A percentile compares a stretch with the other conserved stretches of the same genome.
phyloP scores from a whole-genome alignment of 805 yeast species.

The Nakazawaea pomicola region DNA sequence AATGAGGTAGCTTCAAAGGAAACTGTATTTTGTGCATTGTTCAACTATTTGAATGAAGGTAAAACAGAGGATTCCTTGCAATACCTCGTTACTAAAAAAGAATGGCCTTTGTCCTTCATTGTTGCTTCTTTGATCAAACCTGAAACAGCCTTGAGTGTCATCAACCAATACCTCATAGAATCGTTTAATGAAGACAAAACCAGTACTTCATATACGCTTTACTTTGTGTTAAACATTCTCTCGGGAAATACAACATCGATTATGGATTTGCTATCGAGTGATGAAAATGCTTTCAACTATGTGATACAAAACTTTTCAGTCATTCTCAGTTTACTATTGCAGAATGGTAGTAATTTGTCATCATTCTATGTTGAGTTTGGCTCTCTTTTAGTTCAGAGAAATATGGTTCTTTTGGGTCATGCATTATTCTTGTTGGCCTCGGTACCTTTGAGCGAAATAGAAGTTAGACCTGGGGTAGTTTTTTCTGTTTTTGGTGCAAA shows the following conservation, averaged over 20 bases:
- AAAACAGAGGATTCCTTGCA: constrained; percentile 61
- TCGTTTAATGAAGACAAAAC: constrained; percentile 36
- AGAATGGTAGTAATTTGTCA: constrained; percentile 3
- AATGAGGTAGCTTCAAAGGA: background rate
- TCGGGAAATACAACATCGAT: constrained; percentile 56
- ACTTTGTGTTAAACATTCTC: constrained; percentile 56
- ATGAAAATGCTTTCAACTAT: constrained; percentile 17
- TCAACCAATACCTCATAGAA: constrained; percentile 50
- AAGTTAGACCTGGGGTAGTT: constrained; percentile 23
- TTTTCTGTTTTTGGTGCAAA: constrained; percentile 36
- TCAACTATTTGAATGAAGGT: constrained; percentile 50
- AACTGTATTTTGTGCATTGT: background rate
- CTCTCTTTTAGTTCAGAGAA: constrained; percentile 34
- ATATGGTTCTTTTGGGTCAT: constrained; percentile 32
- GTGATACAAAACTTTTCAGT: constrained; percentile 2
- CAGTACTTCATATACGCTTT: constrained; percentile 34
- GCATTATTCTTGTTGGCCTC: constrained; percentile 44
- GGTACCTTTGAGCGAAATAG: constrained; percentile 33
- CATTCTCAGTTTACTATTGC: constrained; percentile 3
- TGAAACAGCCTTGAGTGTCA: constrained; percentile 52
- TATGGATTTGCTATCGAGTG: constrained; percentile 40
- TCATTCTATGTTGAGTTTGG: constrained; percentile 47
- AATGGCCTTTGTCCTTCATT: constrained; percentile 75
- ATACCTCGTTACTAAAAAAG: constrained; percentile 54
- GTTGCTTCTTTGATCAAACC: constrained; percentile 64